These are phyloP conservation scores for Penicillium sp. DNA, from an alignment of 2,329 filamentous ascomycete genomes.

Conservation along the genomic window DNA sequence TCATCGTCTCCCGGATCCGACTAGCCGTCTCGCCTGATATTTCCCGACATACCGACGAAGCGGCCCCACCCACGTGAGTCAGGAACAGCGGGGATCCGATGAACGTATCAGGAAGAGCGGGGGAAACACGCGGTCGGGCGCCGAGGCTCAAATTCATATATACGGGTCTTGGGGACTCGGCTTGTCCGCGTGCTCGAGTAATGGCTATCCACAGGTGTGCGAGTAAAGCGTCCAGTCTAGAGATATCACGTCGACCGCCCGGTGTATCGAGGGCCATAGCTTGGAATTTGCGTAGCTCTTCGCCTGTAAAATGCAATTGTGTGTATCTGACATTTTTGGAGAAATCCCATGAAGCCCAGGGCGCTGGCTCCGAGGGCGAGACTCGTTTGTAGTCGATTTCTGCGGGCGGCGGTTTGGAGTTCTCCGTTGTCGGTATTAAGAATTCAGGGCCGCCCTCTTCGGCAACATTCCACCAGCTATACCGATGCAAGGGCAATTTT, in stretches of 20 bases:
- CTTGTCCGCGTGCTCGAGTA: background rate
- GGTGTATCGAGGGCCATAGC: background rate
- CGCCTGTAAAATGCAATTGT: constrained; percentile 3
- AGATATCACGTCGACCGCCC: background rate
- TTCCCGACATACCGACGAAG: background rate
- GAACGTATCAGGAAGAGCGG: constrained; percentile 44
- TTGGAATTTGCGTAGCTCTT: background rate
- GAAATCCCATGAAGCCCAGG: constrained; percentile 6
- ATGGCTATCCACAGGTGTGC: constrained; percentile 4
- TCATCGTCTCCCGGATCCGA: constrained; percentile 39
- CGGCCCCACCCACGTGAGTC: constrained; percentile 34
- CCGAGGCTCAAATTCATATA: constrained; percentile 45
- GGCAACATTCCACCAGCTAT: constrained; percentile 5
- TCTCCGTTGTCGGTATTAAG: constrained; percentile 1
- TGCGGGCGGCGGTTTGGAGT: background rate
- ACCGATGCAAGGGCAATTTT: constrained; percentile 3
- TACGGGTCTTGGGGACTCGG: background rate
- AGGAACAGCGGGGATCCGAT: constrained; percentile 49
- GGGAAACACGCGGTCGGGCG: constrained; percentile 40
- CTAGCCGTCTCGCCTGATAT: constrained; percentile 10
- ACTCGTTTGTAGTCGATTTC: background rate
- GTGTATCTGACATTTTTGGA: background rate
- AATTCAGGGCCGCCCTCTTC: background rate
- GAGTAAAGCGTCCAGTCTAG: constrained; percentile 4
- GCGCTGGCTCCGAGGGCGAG: constrained; percentile 3